Base-by-base conservation (phyloP, 495 filamentous ascomycete species). In the Penicillium manginii region DNA sequence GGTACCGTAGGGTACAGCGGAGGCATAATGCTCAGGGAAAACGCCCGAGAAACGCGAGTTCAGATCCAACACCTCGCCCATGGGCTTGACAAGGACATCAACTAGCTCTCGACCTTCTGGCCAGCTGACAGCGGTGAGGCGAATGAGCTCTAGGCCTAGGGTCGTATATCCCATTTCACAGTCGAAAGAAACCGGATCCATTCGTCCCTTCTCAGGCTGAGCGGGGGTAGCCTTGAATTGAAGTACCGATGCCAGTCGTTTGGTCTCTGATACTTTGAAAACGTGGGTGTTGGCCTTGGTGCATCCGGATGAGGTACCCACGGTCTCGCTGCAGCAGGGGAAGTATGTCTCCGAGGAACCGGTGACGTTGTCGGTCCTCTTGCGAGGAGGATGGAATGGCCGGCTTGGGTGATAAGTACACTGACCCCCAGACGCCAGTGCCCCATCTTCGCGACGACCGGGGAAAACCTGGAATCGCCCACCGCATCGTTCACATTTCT, bases 161-260 rank as follows among this genome's bases (percentile, higher is more conserved):
- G 88, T 88, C 0, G 94, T 98, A 68, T 94, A 99, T 9, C 90
- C 90, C 94, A 99, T 99, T 66, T 99, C 94, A 67, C 96, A 97
- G 70, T 99, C 94, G 62, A 99, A 88, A 63, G 85, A 87, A 14
- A 98, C 84, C 3, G 86, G 85, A 43, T 57, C 71, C 51, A 66
- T 65, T 14, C 62, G 59, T 31, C 50, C 68, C 51, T 64, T 72
- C 4, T 76, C 64, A 10, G 77, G 73, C 49, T 91, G 87, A 15
- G 68, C 57, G 0, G 93, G 91, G 2, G 96, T 98, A 58, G 83
- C 68, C 52, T 83, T 80, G 67, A 97, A 99, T 35, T 91, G 91
- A 58, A 93, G 79, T 8, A 93, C 73, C 0, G 87, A 76, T 2
- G 91, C 91, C 40, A 99, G 78, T 14, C 92, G 81, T 57, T 91